Evolutionary conservation across 495 filamentous ascomycete genomes (phyloP).

Genomic region (Penicillium herquei): DNA sequence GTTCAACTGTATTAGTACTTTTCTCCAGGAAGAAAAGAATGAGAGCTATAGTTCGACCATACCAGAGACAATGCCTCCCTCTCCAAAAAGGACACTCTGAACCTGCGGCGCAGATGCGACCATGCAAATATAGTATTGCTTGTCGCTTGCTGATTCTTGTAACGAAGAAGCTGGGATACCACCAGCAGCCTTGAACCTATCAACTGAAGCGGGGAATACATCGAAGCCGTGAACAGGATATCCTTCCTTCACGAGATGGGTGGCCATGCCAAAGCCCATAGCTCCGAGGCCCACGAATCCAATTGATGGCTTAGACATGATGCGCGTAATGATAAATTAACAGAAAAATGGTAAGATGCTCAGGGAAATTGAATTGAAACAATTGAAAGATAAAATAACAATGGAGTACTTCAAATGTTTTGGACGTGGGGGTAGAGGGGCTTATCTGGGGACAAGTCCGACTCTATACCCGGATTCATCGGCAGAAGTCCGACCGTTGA

Average conservation of each 20-base stretch:
- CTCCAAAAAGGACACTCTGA: conserved; percentile 62
- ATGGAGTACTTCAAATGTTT: too few relatives aligned
- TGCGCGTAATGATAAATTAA: neutral
- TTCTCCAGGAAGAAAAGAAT: too few relatives aligned
- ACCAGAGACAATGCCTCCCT: conserved; percentile 53
- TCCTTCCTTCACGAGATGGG: conserved; percentile 66
- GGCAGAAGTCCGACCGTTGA: neutral
- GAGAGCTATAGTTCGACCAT: neutral
- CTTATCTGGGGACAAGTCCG: conserved; percentile 9
- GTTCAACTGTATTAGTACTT: neutral
- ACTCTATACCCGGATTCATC: neutral
- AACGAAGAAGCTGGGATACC: conserved; percentile 62
- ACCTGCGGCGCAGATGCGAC: conserved; percentile 74
- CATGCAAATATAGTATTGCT: conserved; percentile 70
- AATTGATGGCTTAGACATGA: conserved; percentile 50
- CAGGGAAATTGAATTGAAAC: neutral
- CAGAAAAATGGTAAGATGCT: neutral
- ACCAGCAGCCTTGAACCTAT: conserved; percentile 64
- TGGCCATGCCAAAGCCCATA: conserved; percentile 89
- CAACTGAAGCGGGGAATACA: conserved; percentile 69
- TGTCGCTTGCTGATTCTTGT: conserved; percentile 59
- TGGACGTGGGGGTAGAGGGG: conserved; percentile 14
- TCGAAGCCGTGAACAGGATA: conserved; percentile 74
- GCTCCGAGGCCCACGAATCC: conserved; percentile 83
- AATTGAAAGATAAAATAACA: neutral